Conservation (phyloP, 257 asterid genomes). For the Plantago major region DNA sequence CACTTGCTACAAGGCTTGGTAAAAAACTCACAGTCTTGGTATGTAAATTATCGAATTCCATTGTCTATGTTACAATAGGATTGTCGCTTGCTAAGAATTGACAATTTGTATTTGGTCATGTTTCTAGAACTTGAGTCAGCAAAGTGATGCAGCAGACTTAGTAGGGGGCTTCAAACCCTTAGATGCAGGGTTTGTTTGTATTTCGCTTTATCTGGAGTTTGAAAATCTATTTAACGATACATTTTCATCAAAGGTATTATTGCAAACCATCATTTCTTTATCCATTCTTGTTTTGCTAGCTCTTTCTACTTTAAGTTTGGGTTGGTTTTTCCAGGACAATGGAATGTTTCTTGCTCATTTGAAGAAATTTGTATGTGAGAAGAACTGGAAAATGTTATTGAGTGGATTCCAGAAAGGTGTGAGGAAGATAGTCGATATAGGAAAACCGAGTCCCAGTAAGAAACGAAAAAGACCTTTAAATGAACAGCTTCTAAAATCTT, state of each 20-base stretch:
- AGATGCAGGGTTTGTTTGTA: slow-evolving; percentile 68
- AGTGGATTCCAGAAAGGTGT: slow-evolving; percentile 54
- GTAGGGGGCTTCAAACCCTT: slow-evolving; percentile 90
- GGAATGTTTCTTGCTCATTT: slow-evolving; percentile 33
- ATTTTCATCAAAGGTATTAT: slow-evolving; percentile 63
- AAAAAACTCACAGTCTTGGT: slow-evolving; percentile 92
- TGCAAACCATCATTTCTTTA: neutral
- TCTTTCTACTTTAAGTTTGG: neutral
- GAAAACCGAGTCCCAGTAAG: slow-evolving; percentile 43
- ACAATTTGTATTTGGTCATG: slow-evolving; percentile 17
- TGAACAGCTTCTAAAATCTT: slow-evolving; percentile 38
- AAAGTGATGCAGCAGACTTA: slow-evolving; percentile 85
- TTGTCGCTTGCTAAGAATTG: slow-evolving; percentile 15
- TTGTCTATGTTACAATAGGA: neutral
- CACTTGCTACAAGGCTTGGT: slow-evolving; percentile 66
- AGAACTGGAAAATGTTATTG: slow-evolving; percentile 74
- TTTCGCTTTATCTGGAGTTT: slow-evolving; percentile 79
- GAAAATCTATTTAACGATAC: slow-evolving; percentile 51
- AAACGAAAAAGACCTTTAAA: slow-evolving; percentile 79
- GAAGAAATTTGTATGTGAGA: slow-evolving; percentile 35
- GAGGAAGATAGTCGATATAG: slow-evolving; percentile 39
- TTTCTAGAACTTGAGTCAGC: slow-evolving; percentile 91
- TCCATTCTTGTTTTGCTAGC: neutral
- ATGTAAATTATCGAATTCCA: slow-evolving; percentile 24
- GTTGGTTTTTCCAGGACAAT: slow-evolving; percentile 48